A percentile compares a stretch with the other conserved stretches of the same genome.
Evolutionary conservation across 2,329 filamentous ascomycete species (phyloP).

Genomic region (Neonectria magnoliae): DNA sequence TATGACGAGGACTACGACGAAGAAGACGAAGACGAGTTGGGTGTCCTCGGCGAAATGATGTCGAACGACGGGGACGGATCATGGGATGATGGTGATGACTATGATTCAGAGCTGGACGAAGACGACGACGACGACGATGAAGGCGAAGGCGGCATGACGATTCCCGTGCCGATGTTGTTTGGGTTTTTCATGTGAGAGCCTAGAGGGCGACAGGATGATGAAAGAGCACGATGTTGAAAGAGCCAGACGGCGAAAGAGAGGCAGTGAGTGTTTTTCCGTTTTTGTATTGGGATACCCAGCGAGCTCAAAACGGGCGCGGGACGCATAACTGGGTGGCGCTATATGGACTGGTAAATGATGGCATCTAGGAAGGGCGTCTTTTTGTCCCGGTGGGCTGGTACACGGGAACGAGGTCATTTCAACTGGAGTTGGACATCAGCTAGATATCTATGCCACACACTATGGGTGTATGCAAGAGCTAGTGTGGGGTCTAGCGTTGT

Average conservation of each 20-base stretch:
- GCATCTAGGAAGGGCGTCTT: conserved; percentile 10
- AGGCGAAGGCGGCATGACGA: conserved; percentile 24
- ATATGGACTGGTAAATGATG: conserved; percentile 16
- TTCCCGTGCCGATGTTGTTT: conserved; percentile 35
- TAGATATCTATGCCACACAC: not conserved
- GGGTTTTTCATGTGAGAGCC: conserved; percentile 31
- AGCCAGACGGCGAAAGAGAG: not conserved
- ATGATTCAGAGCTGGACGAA: conserved; percentile 14
- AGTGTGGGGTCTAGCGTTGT: not conserved
- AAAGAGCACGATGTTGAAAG: too few species aligned
- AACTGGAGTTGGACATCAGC: conserved; percentile 5
- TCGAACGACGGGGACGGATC: conserved; percentile 14
- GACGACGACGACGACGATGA: conserved; percentile 13
- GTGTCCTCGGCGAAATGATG: conserved; percentile 12
- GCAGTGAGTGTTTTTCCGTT: conserved; percentile 20
- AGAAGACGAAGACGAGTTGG: conserved; percentile 7
- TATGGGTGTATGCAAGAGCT: conserved; percentile 5
- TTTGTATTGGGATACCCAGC: conserved; percentile 18
- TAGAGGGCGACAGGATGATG: not conserved
- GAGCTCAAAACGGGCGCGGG: conserved; percentile 1
- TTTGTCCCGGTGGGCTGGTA: conserved; percentile 14
- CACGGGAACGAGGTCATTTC: conserved; percentile 15
- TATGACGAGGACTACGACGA: conserved; percentile 11
- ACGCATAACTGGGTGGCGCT: conserved; percentile 16
- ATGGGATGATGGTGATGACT: conserved; percentile 11